Conservation (phyloP, 2,329 filamentous ascomycete genomes). For the Diaporthe caulivora region DNA sequence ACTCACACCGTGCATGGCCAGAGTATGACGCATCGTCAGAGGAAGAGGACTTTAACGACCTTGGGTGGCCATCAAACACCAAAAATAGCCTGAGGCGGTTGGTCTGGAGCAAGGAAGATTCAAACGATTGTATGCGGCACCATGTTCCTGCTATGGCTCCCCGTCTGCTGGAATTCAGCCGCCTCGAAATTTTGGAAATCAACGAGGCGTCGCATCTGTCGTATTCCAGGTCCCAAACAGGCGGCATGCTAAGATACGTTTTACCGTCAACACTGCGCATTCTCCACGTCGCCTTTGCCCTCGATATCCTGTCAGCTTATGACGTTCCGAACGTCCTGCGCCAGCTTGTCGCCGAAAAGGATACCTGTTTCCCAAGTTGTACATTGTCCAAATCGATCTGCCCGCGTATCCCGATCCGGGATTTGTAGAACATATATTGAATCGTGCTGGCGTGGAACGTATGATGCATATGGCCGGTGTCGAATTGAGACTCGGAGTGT, state of each 20-base stretch:
- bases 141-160: no score
- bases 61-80: neutral
- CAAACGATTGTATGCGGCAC: no score
- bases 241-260: neutral
- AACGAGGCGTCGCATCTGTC: neutral
- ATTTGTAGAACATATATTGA: no score
- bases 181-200: neutral
- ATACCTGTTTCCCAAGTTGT: neutral
- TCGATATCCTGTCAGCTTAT: neutral
- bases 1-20: no score
- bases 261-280: neutral
- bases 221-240: neutral
- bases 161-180: neutral
- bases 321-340: neutral
- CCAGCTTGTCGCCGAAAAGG: neutral
- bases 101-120: neutral
- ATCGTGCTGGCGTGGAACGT: no score
- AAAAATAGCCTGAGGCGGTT: neutral
- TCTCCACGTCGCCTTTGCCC: neutral
- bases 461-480: no score
- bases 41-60: no score
- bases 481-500: no score
- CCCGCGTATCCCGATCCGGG: no score
- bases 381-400: neutral
- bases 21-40: no score